A percentile compares a stretch with the other conserved stretches of the same genome.
phyloP scores from a whole-genome alignment of 306 rosid genomes.

The Oxytropis ochrocephala region DNA sequence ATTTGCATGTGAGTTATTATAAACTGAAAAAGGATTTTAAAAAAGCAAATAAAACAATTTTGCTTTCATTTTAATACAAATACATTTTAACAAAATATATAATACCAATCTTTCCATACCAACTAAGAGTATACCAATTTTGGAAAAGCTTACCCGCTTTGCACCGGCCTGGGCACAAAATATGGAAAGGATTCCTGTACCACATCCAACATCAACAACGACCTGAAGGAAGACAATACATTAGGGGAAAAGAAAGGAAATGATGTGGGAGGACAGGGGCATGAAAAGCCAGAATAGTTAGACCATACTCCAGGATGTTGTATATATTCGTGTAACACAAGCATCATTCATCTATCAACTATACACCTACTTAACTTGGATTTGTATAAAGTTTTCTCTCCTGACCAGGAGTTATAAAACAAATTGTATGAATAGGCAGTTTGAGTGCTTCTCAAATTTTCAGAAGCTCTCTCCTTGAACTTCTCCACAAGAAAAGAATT shows the following conservation, averaged over 20 bases:
- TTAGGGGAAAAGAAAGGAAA: background rate
- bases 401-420: background rate
- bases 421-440: background rate
- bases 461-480: background rate
- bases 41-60: background rate
- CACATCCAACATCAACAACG: conserved; percentile 96
- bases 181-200: conserved; percentile 93
- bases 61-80: background rate
- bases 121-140: conserved; percentile 6
- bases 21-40: background rate
- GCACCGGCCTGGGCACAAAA: conserved; percentile 99
- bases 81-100: background rate
- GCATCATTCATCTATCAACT: background rate
- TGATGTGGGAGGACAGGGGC: background rate
- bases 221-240: conserved; percentile 51
- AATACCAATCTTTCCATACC: background rate
- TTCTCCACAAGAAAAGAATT: background rate
- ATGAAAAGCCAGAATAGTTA: background rate
- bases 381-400: background rate
- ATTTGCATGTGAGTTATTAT: background rate
- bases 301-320: background rate
- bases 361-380: background rate
- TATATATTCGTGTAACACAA: background rate
- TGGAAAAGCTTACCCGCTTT: conserved; percentile 59
- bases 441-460: too few relatives aligned